These are phyloP conservation scores for Solioccasus polychromus DNA, from an alignment of 768 basidiomycete species.

Conservation along the genomic window DNA sequence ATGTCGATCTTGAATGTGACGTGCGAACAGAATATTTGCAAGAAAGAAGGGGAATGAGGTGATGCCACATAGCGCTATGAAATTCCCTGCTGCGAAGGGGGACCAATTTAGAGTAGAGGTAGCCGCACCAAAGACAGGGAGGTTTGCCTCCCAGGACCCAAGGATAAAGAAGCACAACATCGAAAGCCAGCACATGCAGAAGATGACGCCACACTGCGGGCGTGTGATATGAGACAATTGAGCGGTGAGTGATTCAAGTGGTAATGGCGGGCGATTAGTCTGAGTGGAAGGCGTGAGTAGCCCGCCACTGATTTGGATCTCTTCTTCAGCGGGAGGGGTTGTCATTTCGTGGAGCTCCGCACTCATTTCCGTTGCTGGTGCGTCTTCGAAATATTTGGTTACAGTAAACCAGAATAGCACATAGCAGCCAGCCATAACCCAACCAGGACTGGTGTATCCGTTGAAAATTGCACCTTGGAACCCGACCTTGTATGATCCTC, in stretches of 20 bases:
- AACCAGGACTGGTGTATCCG: conserved; percentile 64
- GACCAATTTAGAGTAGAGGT: conserved; percentile 47
- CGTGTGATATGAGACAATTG: conserved; percentile 18
- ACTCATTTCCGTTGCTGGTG: conserved; percentile 21
- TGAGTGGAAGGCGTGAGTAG: conserved; percentile 1
- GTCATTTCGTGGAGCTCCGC: conserved; percentile 10
- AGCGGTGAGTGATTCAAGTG: conserved; percentile 1
- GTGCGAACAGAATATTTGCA: conserved; percentile 53
- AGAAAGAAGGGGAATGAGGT: conserved; percentile 66
- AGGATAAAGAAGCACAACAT: conserved; percentile 72
- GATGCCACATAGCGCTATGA: conserved; percentile 65
- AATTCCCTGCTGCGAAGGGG: conserved; percentile 64
- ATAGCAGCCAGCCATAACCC: conserved; percentile 60
- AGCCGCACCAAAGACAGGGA: conserved; percentile 55
- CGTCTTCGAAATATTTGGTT: conserved; percentile 40
- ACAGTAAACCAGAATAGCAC: conserved; percentile 46
- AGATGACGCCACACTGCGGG: conserved; percentile 50
- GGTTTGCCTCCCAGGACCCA: conserved; percentile 66
- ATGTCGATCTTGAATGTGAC: conserved; percentile 57
- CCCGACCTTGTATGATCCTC: conserved; percentile 62
- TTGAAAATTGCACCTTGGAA: conserved; percentile 58
- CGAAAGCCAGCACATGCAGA: conserved; percentile 69
- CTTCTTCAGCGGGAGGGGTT: conserved; percentile 2
- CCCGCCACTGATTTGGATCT: neutral
- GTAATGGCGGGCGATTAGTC: neutral